Percentiles rank a stretch among this genome's conserved stretches.
Conservation (phyloP, 768 basidiomycete genomes). For the Rhodotorula sphaerocarpa region DNA sequence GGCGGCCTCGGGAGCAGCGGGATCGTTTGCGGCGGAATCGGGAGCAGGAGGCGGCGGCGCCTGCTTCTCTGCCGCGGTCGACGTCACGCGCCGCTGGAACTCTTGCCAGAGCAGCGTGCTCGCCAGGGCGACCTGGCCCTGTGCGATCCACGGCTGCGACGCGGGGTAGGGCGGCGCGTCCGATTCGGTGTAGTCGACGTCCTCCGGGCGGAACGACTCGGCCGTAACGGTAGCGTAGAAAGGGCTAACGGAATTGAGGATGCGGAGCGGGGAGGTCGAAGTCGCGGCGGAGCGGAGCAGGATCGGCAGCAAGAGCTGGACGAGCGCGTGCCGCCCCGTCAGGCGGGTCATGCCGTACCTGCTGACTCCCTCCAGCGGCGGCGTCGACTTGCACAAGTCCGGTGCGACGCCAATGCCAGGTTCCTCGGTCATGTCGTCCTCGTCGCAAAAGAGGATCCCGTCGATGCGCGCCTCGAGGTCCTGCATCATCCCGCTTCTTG, state of each 20-base stretch:
- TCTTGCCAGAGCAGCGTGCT: constrained; percentile 59
- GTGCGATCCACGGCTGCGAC: constrained; percentile 47
- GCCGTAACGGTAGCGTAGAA: constrained; percentile 75
- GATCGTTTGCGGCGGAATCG: neutral
- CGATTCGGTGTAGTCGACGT: constrained; percentile 31
- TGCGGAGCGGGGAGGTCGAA: constrained; percentile 52
- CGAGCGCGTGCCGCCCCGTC: constrained; percentile 27
- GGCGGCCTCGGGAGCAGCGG: too few relatives aligned
- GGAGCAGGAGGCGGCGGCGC: constrained; percentile 51
- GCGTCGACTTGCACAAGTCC: neutral
- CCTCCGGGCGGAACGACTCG: constrained; percentile 42
- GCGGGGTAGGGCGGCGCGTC: constrained; percentile 39
- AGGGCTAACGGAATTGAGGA: constrained; percentile 76
- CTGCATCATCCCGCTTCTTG: constrained; percentile 38
- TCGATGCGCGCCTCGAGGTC: constrained; percentile 57
- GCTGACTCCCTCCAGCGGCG: neutral
- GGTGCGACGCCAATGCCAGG: constrained; percentile 42
- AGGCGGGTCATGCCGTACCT: constrained; percentile 5
- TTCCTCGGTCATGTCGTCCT: constrained; percentile 52
- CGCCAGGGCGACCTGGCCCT: constrained; percentile 61
- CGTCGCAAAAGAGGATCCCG: constrained; percentile 68
- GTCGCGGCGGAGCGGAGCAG: constrained; percentile 22
- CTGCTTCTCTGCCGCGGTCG: constrained; percentile 59
- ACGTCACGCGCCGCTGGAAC: constrained; percentile 74
- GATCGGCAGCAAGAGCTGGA: constrained; percentile 27